These are phyloP conservation scores for Mycena crocata DNA, from an alignment of 768 basidiomycete species.

Conservation along the genomic window DNA sequence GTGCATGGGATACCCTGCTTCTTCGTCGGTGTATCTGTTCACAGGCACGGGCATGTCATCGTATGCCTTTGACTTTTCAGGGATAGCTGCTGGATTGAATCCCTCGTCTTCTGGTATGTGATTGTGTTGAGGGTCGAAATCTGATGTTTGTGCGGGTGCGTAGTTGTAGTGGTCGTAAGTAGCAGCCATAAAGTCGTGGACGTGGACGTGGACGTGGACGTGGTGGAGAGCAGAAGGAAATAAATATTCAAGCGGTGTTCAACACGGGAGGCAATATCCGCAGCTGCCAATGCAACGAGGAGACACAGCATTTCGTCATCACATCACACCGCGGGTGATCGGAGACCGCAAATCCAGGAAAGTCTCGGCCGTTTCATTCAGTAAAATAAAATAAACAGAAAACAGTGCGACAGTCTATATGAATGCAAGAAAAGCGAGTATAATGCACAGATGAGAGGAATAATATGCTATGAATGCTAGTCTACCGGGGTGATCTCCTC, in stretches of 20 bases:
- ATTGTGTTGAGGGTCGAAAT: conserved; percentile 5
- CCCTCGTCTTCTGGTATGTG: conserved; percentile 35
- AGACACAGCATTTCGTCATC: conserved; percentile 4
- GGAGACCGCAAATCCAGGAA: too few relatives aligned
- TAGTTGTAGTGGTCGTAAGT: conserved; percentile 20
- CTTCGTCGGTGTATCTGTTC: conserved; percentile 12
- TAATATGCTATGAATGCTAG: conserved; percentile 22
- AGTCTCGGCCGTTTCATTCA: too few relatives aligned
- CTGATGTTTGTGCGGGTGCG: conserved; percentile 3
- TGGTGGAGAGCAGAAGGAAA: background rate
- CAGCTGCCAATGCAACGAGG: background rate
- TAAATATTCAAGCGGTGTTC: background rate
- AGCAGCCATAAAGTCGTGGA: conserved; percentile 24
- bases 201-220: too few relatives aligned
- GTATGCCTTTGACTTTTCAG: conserved; percentile 26
- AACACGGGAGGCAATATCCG: background rate
- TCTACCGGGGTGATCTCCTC: conserved; percentile 57
- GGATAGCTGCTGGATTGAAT: conserved; percentile 35
- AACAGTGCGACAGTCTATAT: conserved; percentile 1
- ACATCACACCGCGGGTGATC: too few relatives aligned
- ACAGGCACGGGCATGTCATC: conserved; percentile 24
- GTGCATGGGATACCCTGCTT: conserved; percentile 25
- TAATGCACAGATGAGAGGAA: conserved; percentile 23
- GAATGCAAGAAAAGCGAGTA: conserved; percentile 20
- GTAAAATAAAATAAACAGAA: too few relatives aligned